Evolutionary conservation across 208 protist genomes (phyloP), one percentile per base, ranked within the genome.

Genomic region (Trypanosoma avium): DNA sequence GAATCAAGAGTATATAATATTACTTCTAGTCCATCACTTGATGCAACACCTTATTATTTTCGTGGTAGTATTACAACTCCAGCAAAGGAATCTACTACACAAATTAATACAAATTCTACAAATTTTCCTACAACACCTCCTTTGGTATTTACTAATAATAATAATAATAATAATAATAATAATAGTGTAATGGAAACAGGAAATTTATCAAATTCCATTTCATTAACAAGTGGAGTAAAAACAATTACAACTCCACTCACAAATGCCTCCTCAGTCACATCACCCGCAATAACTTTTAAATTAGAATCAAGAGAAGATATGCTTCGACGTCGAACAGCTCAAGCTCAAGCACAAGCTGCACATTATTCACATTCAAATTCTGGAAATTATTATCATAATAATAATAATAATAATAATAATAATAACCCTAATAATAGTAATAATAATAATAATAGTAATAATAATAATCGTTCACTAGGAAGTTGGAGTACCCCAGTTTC

Each of bases 231-330:
- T 32, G 61, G 7, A 22, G 30, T 9, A 52, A 56, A 53, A 36
- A 47, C 48, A 13, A 52, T 68, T 67, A 67, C 61, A 47, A 17
- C 35, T 15, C 29, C 54, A 17, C 48, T n/a, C 15, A n/a, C 15
- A 17, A 33, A 40, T 22, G 47, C 62, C 5, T 54, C 53, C 19
- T 7, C 49, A 19, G 49, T n/a, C n/a, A n/a, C 49, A 21, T 66
- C 74, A 4, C 52, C 55, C 0, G 30, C 21, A 27, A 42, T 73
- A 19, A 66, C 77, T 4, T 92, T 92, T 53, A 74, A 80, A 47
- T 62, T 95, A 9, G 86, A 95, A 57, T 88, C 82, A 19, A 67
- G 89, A 1, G 89, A 95, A 55, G 86, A 88, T 42, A 95, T 95
- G 89, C 56, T 95, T 69, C 83, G 86, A 0, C 80, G 88, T 0